These are phyloP conservation scores for Coleophoma cylindrospora DNA, from an alignment of 2,329 filamentous ascomycete genomes.

Conservation along the genomic window DNA sequence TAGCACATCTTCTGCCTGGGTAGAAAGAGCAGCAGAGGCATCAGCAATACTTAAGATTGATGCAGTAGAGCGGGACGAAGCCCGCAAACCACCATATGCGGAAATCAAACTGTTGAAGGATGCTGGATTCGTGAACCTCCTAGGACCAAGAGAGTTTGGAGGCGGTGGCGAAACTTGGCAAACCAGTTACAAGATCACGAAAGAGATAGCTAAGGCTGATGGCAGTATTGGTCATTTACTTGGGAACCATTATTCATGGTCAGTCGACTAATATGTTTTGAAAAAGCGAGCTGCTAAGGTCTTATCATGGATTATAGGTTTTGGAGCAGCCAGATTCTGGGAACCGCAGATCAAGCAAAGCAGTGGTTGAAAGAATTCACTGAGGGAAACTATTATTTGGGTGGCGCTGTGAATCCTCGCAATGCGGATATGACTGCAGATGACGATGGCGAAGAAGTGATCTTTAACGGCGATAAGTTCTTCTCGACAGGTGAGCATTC, in stretches of 20 bases:
- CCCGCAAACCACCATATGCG: not conserved
- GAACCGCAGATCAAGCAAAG: not conserved
- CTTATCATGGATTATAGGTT: not conserved
- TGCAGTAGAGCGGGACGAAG: not conserved
- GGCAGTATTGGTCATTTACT: constrained; percentile 1
- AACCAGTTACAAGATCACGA: constrained; percentile 38
- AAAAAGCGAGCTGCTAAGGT: not conserved
- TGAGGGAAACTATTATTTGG: constrained; percentile 1
- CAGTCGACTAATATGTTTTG: not conserved
- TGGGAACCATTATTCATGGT: constrained; percentile 2
- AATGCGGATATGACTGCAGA: constrained; percentile 1
- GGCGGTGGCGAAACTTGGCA: constrained; percentile 47
- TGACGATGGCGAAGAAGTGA: not conserved
- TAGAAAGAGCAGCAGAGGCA: not conserved
- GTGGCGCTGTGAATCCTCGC: constrained; percentile 1
- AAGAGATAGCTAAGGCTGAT: constrained; percentile 1
- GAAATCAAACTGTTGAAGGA: constrained; percentile 1
- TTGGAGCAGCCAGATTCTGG: constrained; percentile 1
- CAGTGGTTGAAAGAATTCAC: constrained; percentile 1
- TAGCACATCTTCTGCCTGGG: not conserved
- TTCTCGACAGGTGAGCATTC: not conserved
- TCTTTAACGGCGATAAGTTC: constrained; percentile 1
- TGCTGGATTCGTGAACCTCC: not conserved
- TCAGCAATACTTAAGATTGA: not conserved
- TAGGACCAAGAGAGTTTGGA: constrained; percentile 27